Percentiles rank a stretch among this genome's conserved stretches.
Evolutionary conservation across 768 basidiomycete genomes (phyloP).

Genomic region (Coprinopsis strossmayeri): DNA sequence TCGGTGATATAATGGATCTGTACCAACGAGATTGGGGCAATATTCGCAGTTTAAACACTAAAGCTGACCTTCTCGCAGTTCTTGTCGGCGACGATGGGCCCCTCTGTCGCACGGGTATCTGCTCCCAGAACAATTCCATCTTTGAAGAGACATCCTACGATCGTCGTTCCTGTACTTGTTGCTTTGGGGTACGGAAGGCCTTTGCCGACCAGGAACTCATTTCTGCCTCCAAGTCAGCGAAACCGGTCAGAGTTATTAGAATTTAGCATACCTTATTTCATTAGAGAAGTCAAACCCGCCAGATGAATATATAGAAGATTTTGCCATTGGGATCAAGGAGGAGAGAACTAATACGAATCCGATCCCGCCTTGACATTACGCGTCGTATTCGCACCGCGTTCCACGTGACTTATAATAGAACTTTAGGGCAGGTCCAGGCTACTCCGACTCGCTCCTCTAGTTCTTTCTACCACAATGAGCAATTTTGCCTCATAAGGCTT

Average conservation of each 20-base stretch:
- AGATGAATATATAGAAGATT: conserved; percentile 38
- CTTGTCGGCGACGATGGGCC: conserved; percentile 95
- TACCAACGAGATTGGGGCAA: neutral
- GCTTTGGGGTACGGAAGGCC: conserved; percentile 76
- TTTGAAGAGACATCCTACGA: conserved; percentile 91
- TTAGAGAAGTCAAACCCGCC: conserved; percentile 80
- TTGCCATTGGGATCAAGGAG: conserved; percentile 31
- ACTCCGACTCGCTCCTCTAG: no score
- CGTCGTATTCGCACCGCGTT: conserved; percentile 7
- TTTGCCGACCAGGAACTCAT: conserved; percentile 63
- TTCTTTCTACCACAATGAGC: no score
- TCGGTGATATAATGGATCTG: conserved; percentile 98
- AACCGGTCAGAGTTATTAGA: no score
- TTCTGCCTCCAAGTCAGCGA: no score
- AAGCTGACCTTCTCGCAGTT: conserved; percentile 93
- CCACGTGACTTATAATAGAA: neutral
- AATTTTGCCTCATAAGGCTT: no score
- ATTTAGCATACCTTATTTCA: conserved; percentile 53
- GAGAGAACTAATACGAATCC: conserved; percentile 2
- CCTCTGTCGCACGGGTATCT: conserved; percentile 93
- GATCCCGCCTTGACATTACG: no score
- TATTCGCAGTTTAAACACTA: neutral
- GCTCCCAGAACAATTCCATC: conserved; percentile 94
- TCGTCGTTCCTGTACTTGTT: conserved; percentile 93
- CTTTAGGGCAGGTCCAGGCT: neutral